Evolutionary conservation across 2,329 filamentous ascomycete species (phyloP), one percentile per base, ranked within the genome.

Genomic region (Xylaria sp.): DNA sequence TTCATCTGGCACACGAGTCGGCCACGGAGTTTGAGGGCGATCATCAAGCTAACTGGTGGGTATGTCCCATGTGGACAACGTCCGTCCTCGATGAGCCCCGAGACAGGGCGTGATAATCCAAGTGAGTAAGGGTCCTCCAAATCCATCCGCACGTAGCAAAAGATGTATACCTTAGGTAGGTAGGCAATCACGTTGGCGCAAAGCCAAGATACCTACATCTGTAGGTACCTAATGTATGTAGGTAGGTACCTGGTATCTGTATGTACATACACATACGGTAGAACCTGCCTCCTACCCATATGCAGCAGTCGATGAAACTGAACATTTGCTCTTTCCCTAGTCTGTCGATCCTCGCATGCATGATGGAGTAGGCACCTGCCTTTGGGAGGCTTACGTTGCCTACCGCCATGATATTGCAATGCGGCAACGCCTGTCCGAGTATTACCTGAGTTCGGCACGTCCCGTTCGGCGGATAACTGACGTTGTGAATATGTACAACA

Each of bases 221-320:
- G n/a, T n/a, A 23, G 23, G 23, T 23, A 23, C 23, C 23, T 23
- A 23, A 23, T 23, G 28, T 28, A 28, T 6, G 5, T 6, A 3
- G 28, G 62, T 48, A 44, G 17, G 33, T 53, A 46, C n/a, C 28
- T 28, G 7, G 46, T 46, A 63, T 42, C 33, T 59, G 59, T 7
- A 51, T 42, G 23, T 58, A 53, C 44, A 33, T 58, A 53, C 44
- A 33, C 61, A 7, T 15, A 23, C 53, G 31, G 53, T 31, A 56
- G 33, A 38, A 62, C 56, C 48, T 46, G 46, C 42, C 40, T 59
- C 54, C 54, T 23, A 49, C 54, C 59, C 49, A 46, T 40, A 59
- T 46, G 56, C 56, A 53, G 63, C n/a, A 36, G 60, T 58, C 57
- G 61, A 62, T 67, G 60, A 67, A 62, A 62, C 53, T 63, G 17